Percentiles rank a stretch among this genome's conserved stretches.
Evolutionary conservation across 306 rosid genomes (phyloP).

Genomic region (Castanopsis chinensis): DNA sequence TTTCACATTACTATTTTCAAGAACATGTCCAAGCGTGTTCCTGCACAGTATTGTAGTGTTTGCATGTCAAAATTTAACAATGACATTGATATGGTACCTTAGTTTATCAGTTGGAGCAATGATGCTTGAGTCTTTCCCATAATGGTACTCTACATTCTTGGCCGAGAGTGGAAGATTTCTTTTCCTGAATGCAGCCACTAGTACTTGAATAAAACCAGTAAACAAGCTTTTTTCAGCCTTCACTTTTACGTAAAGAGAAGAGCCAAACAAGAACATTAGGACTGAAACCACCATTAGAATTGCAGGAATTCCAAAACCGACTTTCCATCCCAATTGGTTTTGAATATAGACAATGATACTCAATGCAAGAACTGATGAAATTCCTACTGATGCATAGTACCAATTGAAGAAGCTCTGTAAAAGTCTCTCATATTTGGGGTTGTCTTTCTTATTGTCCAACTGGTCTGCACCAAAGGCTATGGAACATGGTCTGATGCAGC

Average conservation of each 20-base stretch:
- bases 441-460: slow-evolving; percentile 5
- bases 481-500: slow-evolving; percentile 56
- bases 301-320: slow-evolving; percentile 49
- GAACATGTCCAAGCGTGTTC: no score
- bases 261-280: slow-evolving; percentile 39
- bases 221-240: slow-evolving; percentile 27
- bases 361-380: slow-evolving; percentile 28
- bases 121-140: slow-evolving; percentile 17
- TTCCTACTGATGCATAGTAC: slow-evolving; percentile 38
- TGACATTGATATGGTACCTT: slow-evolving; percentile 17
- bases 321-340: slow-evolving; percentile 51
- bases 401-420: slow-evolving; percentile 51
- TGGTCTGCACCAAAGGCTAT: slow-evolving; percentile 65
- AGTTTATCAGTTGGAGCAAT: slow-evolving; percentile 33
- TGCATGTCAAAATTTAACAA: background rate
- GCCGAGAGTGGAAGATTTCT: slow-evolving; percentile 28
- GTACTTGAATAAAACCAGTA: slow-evolving; percentile 32
- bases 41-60: background rate
- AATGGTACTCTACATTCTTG: slow-evolving; percentile 24
- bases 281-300: slow-evolving; percentile 35
- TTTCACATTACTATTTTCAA: no score
- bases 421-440: background rate
- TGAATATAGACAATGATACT: slow-evolving; percentile 42
- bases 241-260: slow-evolving; percentile 35
- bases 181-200: slow-evolving; percentile 36